Evolutionary conservation across 441 rosid genomes (phyloP).

Genomic region (Adansonia grandidieri): DNA sequence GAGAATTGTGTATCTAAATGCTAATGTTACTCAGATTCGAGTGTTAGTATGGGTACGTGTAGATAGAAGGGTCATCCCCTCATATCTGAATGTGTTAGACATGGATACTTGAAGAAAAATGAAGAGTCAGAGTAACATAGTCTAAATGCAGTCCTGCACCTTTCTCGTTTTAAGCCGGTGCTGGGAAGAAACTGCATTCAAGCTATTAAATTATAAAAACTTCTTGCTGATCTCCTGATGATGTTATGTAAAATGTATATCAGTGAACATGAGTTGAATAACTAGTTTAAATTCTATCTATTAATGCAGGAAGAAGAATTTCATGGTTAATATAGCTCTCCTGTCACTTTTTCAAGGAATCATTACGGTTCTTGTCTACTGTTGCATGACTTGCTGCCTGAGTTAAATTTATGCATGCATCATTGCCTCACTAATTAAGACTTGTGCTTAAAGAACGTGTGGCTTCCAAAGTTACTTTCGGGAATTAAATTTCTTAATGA

Average conservation of each 20-base stretch:
- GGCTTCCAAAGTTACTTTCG: neutral
- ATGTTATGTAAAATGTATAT: constrained; percentile 32
- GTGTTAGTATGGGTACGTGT: too few relatives aligned
- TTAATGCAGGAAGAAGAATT: constrained; percentile 20
- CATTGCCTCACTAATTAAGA: neutral
- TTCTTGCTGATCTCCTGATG: constrained; percentile 21
- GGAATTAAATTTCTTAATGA: neutral
- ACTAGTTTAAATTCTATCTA: constrained; percentile 3
- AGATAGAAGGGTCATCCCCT: too few relatives aligned
- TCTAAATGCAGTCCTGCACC: constrained; percentile 21
- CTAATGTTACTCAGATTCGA: too few relatives aligned
- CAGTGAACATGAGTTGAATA: constrained; percentile 25
- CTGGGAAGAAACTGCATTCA: constrained; percentile 19
- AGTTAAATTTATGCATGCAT: neutral
- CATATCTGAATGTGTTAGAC: too few relatives aligned
- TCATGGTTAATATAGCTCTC: constrained; percentile 6
- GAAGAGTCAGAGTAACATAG: too few relatives aligned
- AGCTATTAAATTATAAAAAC: neutral
- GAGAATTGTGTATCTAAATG: neutral
- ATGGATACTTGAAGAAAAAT: too few relatives aligned
- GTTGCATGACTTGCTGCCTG: neutral
- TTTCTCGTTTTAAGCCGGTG: constrained; percentile 28
- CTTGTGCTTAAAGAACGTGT: neutral
- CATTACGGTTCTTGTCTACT: too few relatives aligned
- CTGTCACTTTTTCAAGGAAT: neutral